phyloP scores from a whole-genome alignment of 148 eudicot species.

The Chenopodium quinoa region DNA sequence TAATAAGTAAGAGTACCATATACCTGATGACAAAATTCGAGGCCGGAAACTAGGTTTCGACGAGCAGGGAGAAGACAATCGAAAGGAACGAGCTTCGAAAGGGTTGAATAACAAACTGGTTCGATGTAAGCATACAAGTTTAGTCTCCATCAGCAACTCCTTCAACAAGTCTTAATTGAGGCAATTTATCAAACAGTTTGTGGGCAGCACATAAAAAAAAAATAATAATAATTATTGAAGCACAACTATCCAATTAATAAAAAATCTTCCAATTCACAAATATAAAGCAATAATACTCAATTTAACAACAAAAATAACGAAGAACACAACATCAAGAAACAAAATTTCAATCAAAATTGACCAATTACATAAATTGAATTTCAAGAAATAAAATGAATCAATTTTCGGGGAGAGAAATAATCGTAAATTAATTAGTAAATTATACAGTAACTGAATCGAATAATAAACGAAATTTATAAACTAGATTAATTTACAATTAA shows the following conservation, averaged over 20 bases:
- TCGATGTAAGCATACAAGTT: slow-evolving; percentile 33
- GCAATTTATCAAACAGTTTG: not conserved
- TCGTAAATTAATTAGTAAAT: too few species aligned
- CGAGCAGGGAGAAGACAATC: not conserved
- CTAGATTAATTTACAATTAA: too few species aligned
- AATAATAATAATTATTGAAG: not conserved
- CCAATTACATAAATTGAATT: too few species aligned
- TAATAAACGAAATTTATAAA: too few species aligned
- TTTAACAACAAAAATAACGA: too few species aligned
- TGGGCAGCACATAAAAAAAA: not conserved
- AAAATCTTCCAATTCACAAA: not conserved
- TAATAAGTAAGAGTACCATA: too few species aligned
- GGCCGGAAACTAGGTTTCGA: slow-evolving; percentile 15
- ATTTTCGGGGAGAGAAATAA: too few species aligned
- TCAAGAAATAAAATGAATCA: too few species aligned
- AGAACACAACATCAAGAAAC: too few species aligned
- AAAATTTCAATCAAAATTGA: too few species aligned
- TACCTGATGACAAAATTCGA: slow-evolving; percentile 23
- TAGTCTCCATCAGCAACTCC: slow-evolving; percentile 36
- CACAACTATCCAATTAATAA: not conserved
- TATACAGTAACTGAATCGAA: too few species aligned
- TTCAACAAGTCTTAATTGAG: slow-evolving; percentile 13
- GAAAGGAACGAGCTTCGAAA: not conserved
- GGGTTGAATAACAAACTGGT: slow-evolving; percentile 6
- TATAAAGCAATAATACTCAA: too few species aligned